Evolutionary conservation across 805 yeast genomes (phyloP).

Genomic region (Metschnikowia kofuensis): DNA sequence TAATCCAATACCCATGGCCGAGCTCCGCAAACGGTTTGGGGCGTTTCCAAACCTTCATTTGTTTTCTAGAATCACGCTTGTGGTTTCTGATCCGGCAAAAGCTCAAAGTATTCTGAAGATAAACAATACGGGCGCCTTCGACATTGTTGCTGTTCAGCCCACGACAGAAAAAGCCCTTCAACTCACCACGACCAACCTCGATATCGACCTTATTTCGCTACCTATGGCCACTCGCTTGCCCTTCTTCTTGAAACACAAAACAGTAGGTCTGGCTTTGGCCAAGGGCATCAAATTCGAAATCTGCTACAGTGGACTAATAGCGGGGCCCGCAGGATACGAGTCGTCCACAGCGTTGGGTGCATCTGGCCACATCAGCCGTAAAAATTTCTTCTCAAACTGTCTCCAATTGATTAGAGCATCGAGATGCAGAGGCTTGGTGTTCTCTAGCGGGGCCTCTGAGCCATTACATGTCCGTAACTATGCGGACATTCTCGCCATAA

Average conservation of each 20-base stretch:
- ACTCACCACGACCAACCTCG: conserved; percentile 69
- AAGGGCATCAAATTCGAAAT: conserved; percentile 84
- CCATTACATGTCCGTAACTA: conserved; percentile 62
- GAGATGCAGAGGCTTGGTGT: conserved; percentile 72
- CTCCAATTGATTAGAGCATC: conserved; percentile 77
- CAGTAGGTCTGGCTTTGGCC: conserved; percentile 76
- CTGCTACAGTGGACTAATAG: conserved; percentile 56
- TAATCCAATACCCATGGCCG: conserved; percentile 45
- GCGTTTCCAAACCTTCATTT: conserved; percentile 37
- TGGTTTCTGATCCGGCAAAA: conserved; percentile 74
- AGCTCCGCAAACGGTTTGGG: conserved; percentile 16
- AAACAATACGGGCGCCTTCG: conserved; percentile 49
- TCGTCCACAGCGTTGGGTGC: conserved; percentile 19
- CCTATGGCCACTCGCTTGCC: conserved; percentile 66
- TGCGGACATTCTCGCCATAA: conserved; percentile 64
- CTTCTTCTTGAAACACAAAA: conserved; percentile 76
- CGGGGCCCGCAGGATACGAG: conserved; percentile 31
- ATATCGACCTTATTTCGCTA: conserved; percentile 77
- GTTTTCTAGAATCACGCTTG: conserved; percentile 71
- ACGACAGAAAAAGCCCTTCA: conserved; percentile 73
- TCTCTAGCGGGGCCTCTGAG: conserved; percentile 69
- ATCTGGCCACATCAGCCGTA: conserved; percentile 41
- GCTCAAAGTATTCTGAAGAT: conserved; percentile 57
- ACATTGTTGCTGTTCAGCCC: conserved; percentile 81
- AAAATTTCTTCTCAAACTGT: conserved; percentile 67